Percentiles rank a stretch among this genome's conserved stretches.
Evolutionary conservation across 2,329 filamentous ascomycete species (phyloP).

Genomic region (Talaromyces rugulosus): DNA sequence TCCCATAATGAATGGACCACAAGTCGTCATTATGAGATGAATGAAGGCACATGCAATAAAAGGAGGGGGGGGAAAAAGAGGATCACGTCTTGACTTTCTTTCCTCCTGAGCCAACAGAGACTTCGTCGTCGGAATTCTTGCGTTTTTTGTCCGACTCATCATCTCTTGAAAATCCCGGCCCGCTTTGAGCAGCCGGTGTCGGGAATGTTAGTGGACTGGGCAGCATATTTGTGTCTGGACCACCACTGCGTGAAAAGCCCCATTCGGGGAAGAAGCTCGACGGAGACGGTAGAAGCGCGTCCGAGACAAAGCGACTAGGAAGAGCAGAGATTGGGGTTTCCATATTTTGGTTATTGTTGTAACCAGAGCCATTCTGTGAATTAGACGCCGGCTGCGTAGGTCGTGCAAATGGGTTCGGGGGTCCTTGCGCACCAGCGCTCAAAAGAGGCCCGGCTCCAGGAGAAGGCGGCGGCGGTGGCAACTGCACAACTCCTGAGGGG

Average conservation of each 20-base stretch:
- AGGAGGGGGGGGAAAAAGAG: not conserved
- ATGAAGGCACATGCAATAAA: not conserved
- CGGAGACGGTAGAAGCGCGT: conserved; percentile 82
- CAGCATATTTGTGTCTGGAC: conserved; percentile 73
- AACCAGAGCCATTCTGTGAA: conserved; percentile 39
- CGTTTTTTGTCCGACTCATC: conserved; percentile 43
- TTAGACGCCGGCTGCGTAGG: conserved; percentile 64
- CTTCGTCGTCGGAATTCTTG: conserved; percentile 38
- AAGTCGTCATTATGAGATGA: not conserved
- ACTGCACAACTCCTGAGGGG: conserved; percentile 64
- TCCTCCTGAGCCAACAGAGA: conserved; percentile 25
- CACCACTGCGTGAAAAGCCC: conserved; percentile 63
- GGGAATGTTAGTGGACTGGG: conserved; percentile 91
- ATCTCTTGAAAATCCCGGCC: conserved; percentile 38
- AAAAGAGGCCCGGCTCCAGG: conserved; percentile 66
- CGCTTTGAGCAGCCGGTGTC: conserved; percentile 58
- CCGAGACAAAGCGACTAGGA: conserved; percentile 84
- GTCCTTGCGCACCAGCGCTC: conserved; percentile 85
- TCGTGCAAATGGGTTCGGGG: conserved; percentile 91
- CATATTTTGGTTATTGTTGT: conserved; percentile 35
- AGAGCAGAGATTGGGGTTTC: conserved; percentile 90
- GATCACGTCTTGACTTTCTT: conserved; percentile 38
- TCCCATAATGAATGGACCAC: not conserved
- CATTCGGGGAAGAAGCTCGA: conserved; percentile 91
- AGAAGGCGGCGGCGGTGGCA: conserved; percentile 90